phyloP scores from a whole-genome alignment of 1,139 yeast genomes.

The Kodamaea derodonti region DNA sequence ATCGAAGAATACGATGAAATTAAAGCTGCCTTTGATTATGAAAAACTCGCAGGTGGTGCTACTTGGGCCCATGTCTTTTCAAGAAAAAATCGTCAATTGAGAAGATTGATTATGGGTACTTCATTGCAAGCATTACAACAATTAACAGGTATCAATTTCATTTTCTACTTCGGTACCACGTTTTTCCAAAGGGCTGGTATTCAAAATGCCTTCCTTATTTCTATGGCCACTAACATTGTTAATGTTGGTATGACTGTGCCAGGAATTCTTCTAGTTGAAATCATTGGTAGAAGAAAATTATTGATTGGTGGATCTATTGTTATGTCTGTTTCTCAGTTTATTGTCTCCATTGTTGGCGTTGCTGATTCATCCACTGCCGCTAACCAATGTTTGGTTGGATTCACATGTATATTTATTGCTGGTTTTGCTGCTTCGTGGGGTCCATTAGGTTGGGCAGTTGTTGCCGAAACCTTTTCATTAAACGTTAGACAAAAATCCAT shows the following conservation, averaged over 20 bases:
- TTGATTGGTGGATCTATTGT: slow-evolving; percentile 56
- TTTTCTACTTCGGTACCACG: slow-evolving; percentile 78
- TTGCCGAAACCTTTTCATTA: slow-evolving; percentile 71
- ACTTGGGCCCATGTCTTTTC: slow-evolving; percentile 66
- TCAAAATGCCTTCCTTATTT: slow-evolving; percentile 67
- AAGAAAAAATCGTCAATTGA: slow-evolving; percentile 59
- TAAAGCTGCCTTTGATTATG: slow-evolving; percentile 61
- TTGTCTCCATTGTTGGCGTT: neutral
- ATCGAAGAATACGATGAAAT: slow-evolving; percentile 56
- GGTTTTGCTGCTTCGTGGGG: slow-evolving; percentile 82
- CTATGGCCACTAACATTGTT: slow-evolving; percentile 74
- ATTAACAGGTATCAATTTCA: slow-evolving; percentile 76
- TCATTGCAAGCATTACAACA: slow-evolving; percentile 69
- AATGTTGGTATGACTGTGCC: slow-evolving; percentile 73
- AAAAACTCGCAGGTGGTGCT: slow-evolving; percentile 62
- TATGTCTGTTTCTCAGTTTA: slow-evolving; percentile 59
- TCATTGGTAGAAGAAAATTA: slow-evolving; percentile 66
- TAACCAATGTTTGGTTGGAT: slow-evolving; percentile 53
- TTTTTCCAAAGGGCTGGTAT: slow-evolving; percentile 75
- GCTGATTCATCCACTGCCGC: too few species aligned
- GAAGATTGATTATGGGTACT: slow-evolving; percentile 63
- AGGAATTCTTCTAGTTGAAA: slow-evolving; percentile 64
- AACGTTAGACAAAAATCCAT: slow-evolving; percentile 73
- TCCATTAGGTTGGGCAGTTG: slow-evolving; percentile 72
- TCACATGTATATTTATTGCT: slow-evolving; percentile 67